A percentile compares a stretch with the other conserved stretches of the same genome.
phyloP scores from a whole-genome alignment of 305 asterid genomes.

The Solanum hybrid region DNA sequence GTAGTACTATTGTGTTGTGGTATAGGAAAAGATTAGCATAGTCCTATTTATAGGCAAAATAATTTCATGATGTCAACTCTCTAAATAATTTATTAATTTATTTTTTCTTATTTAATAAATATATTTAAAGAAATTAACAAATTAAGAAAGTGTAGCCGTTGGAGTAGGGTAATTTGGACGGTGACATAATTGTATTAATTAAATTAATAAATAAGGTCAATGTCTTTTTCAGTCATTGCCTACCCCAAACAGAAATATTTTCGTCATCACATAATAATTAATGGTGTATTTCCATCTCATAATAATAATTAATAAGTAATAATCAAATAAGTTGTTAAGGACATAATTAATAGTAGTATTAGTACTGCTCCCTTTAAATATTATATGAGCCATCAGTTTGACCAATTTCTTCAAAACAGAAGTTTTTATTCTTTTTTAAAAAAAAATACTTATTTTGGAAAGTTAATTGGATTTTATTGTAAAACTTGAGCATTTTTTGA shows the following conservation, averaged over 20 bases:
- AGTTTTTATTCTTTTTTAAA: background rate
- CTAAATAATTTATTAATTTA: background rate
- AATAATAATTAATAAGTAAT: background rate
- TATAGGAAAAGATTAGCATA: background rate
- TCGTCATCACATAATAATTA: background rate
- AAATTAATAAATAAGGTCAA: constrained; percentile 19
- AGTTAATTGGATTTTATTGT: background rate
- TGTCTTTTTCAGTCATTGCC: constrained; percentile 10
- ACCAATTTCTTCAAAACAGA: background rate
- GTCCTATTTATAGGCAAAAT: constrained; percentile 12
- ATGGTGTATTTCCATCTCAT: background rate
- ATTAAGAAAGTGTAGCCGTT: constrained; percentile 22
- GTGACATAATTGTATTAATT: constrained; percentile 13
- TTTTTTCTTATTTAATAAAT: background rate
- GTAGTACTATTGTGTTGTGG: background rate
- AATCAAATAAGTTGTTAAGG: background rate
- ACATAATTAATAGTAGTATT: background rate
- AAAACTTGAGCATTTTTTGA: background rate
- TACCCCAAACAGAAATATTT: constrained; percentile 25
- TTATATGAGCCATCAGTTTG: background rate
- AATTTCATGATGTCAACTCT: constrained; percentile 6
- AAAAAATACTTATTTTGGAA: background rate
- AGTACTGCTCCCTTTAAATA: background rate
- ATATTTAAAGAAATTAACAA: background rate
- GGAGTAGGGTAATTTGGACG: constrained; percentile 44